A percentile compares a stretch with the other conserved stretches of the same genome.
These are phyloP conservation scores for Cutaneotrichosporon cavernicola DNA, from an alignment of 1,284 basidiomycete genomes.

Conservation along the genomic window DNA sequence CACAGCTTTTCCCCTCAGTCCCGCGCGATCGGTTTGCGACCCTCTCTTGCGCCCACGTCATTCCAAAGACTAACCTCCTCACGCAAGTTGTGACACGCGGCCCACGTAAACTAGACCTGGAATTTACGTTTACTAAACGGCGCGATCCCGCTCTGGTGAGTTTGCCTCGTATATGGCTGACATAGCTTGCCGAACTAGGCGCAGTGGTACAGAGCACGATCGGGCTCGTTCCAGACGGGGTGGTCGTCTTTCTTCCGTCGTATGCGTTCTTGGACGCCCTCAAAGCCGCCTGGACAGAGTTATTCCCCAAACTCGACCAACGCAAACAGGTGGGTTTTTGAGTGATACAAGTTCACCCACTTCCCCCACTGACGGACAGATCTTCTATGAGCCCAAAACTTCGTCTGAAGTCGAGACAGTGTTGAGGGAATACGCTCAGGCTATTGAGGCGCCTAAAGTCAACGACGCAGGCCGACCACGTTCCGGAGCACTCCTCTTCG, in stretches of 20 bases:
- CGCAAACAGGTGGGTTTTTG: constrained; percentile 68
- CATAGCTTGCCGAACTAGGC: constrained; percentile 79
- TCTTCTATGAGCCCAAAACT: constrained; percentile 86
- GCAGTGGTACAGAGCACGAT: constrained; percentile 76
- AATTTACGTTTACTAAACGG: constrained; percentile 79
- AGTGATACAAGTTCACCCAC: no score
- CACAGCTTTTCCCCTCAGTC: constrained; percentile 75
- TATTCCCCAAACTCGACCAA: constrained; percentile 62
- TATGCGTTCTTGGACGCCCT: constrained; percentile 77
- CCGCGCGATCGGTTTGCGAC: constrained; percentile 64
- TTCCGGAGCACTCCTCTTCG: constrained; percentile 60
- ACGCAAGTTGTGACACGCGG: constrained; percentile 75
- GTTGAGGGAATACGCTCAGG: constrained; percentile 71
- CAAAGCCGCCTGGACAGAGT: constrained; percentile 68
- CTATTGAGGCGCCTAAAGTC: constrained; percentile 51
- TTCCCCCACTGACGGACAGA: constrained; percentile 53
- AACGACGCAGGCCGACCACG: constrained; percentile 8
- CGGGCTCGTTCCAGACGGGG: constrained; percentile 75
- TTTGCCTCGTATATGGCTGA: constrained; percentile 17
- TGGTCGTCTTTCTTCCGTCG: constrained; percentile 93
- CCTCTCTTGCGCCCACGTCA: constrained; percentile 91
- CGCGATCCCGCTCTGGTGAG: constrained; percentile 67
- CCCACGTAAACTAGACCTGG: constrained; percentile 71
- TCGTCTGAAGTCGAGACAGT: constrained; percentile 72
- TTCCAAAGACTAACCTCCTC: constrained; percentile 75